A percentile compares a stretch with the other conserved stretches of the same genome.
These are phyloP conservation scores for Hypholoma fasciculare DNA, from an alignment of 768 basidiomycete genomes.

Conservation along the genomic window DNA sequence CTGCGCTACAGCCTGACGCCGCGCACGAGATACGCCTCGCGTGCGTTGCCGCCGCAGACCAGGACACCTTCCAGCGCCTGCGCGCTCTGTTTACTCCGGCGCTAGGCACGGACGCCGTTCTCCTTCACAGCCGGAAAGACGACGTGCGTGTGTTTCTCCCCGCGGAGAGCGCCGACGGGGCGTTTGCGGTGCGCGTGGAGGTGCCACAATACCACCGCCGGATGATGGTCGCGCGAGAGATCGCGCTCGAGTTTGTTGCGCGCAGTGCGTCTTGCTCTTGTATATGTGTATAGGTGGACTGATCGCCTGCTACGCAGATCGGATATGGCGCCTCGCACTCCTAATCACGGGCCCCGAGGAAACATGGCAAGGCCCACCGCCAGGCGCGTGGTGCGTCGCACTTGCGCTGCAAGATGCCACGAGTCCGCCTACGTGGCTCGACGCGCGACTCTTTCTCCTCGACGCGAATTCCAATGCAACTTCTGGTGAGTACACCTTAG, in stretches of 20 bases:
- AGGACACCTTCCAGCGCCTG: slow-evolving; percentile 58
- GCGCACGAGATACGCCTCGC: slow-evolving; percentile 64
- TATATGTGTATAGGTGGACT: neutral
- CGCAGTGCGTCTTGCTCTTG: slow-evolving; percentile 30
- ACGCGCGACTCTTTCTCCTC: slow-evolving; percentile 42
- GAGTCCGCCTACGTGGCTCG: slow-evolving; percentile 59
- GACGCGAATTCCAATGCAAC: neutral
- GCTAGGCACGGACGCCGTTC: slow-evolving; percentile 51
- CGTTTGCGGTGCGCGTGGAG: slow-evolving; percentile 52
- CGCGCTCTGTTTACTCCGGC: slow-evolving; percentile 51
- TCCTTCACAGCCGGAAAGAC: slow-evolving; percentile 47
- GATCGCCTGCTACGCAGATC: slow-evolving; percentile 31
- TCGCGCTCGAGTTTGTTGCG: slow-evolving; percentile 67
- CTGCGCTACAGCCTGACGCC: slow-evolving; percentile 39
- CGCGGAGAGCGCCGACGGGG: slow-evolving; percentile 50
- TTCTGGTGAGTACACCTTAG: neutral
- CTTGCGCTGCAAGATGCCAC: slow-evolving; percentile 49
- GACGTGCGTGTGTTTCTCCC: slow-evolving; percentile 38
- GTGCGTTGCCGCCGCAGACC: slow-evolving; percentile 63
- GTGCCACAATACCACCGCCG: slow-evolving; percentile 67
- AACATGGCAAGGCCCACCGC: slow-evolving; percentile 21
- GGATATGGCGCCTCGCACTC: slow-evolving; percentile 56
- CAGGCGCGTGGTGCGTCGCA: slow-evolving; percentile 49
- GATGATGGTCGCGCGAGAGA: slow-evolving; percentile 58
- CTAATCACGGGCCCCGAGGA: slow-evolving; percentile 19